Conservation (phyloP, 1,139 yeast genomes). For the Scheffersomyces lignicola region DNA sequence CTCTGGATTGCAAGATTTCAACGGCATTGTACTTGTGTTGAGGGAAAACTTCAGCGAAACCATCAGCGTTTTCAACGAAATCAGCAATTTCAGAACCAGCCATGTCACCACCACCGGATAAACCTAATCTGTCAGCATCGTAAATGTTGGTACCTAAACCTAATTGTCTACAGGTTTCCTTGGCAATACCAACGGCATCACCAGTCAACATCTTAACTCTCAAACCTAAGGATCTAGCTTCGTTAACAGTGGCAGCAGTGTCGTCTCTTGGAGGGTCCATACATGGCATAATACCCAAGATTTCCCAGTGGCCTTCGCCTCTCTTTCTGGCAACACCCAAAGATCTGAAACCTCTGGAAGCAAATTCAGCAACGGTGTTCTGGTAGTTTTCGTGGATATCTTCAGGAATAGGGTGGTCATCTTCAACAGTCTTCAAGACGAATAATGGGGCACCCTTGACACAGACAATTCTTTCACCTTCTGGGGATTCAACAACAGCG, state of each 20-base stretch:
- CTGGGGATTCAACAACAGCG: slow-evolving; percentile 92
- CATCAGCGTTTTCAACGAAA: slow-evolving; percentile 94
- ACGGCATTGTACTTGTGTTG: slow-evolving; percentile 94
- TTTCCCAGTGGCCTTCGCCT: slow-evolving; percentile 99
- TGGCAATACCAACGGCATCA: slow-evolving; percentile 99
- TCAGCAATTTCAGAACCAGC: slow-evolving; percentile 96
- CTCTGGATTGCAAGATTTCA: slow-evolving; percentile 86
- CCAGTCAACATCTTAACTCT: slow-evolving; percentile 98
- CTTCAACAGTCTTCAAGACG: slow-evolving; percentile 93
- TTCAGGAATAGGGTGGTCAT: slow-evolving; percentile 95
- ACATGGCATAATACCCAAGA: slow-evolving; percentile 97
- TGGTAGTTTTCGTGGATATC: slow-evolving; percentile 93
- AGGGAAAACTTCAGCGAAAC: slow-evolving; percentile 97
- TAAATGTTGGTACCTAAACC: slow-evolving; percentile 96
- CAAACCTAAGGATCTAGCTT: slow-evolving; percentile 91
- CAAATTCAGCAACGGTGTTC: slow-evolving; percentile 96
- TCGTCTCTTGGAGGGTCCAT: slow-evolving; percentile 99
- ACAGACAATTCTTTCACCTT: slow-evolving; percentile 94
- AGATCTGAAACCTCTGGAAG: slow-evolving; percentile 98
- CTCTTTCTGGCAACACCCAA: slow-evolving; percentile 99
- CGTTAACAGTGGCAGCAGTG: slow-evolving; percentile 93
- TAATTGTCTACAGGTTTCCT: slow-evolving; percentile 97
- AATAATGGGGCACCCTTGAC: slow-evolving; percentile 98
- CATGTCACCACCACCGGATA: slow-evolving; percentile 95
- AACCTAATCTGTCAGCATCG: slow-evolving; percentile 96